Conservation (phyloP, 2,329 filamentous ascomycete genomes). For the Allantophomopsis cytisporea region DNA sequence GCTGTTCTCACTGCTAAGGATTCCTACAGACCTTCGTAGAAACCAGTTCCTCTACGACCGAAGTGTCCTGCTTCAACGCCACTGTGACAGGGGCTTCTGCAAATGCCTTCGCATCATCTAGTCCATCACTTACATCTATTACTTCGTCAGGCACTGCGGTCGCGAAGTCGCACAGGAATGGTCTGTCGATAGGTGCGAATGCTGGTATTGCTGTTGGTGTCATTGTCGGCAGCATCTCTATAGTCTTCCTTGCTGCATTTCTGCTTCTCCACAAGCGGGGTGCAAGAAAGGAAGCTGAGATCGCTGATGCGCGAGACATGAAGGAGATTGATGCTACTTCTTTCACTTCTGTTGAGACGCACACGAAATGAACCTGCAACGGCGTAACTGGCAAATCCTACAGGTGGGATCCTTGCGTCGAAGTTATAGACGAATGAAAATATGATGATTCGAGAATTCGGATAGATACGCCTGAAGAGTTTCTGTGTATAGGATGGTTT, state of each 20-base stretch:
- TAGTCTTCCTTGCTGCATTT: conserved; percentile 7
- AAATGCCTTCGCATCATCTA: not conserved
- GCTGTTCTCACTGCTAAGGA: no score
- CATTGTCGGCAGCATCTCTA: conserved; percentile 10
- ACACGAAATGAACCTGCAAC: no score
- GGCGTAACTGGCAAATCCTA: no score
- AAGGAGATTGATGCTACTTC: conserved; percentile 1
- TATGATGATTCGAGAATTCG: no score
- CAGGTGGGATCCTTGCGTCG: no score
- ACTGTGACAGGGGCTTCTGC: conserved; percentile 10
- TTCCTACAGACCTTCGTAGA: conserved; percentile 21
- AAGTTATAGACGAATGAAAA: no score
- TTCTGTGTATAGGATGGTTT: no score
- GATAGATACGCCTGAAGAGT: no score
- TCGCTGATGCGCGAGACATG: not conserved
- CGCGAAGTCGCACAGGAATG: not conserved
- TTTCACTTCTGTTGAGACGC: conserved; percentile 3
- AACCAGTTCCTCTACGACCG: conserved; percentile 18
- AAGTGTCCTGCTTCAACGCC: conserved; percentile 29
- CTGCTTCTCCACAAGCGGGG: conserved; percentile 8
- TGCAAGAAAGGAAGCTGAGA: not conserved
- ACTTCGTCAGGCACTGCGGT: not conserved
- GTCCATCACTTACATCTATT: conserved; percentile 2
- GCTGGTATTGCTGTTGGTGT: conserved; percentile 14
- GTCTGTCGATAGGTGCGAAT: conserved; percentile 6